Evolutionary conservation across 345 rosid genomes (phyloP), one percentile per base, ranked within the genome.

Genomic region (Acer saccharum): DNA sequence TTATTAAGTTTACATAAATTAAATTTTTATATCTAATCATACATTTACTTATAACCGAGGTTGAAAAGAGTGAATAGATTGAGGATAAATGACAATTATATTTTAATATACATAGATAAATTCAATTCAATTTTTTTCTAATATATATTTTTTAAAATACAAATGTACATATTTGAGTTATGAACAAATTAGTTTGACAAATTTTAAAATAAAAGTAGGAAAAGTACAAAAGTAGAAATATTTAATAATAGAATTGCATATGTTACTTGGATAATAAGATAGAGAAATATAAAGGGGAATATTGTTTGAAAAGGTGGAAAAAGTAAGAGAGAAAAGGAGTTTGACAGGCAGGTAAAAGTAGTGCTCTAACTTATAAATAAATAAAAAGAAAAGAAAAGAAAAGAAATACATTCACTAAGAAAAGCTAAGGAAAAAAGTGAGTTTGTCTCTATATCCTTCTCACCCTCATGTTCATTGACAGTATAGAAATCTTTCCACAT

Each of bases 261-360:
- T 54, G n/a, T 54, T 54, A 3, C n/a, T 54, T 54, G n/a, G 58
- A 54, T 16, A 54, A 54, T 54, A 54, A 54, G 58, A 54, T 54
- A 50, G 17, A 50, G 6, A 50, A 3, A 54, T 54, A 54, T 54
- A 16, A 54, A 54, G 58, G 58, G 58, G 58, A 54, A 54, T 54
- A 54, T 54, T 54, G 58, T 54, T 54, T 54, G 58, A 35, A 65
- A 65, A 65, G 69, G 46, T 16, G 20, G 17, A 29, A 41, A 17
- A 41, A 17, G 39, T 18, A 18, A 65, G 69, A 41, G 46, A 32
- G 39, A 65, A 64, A 65, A 29, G 43, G 4, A 50, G 7, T 39
- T 66, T 66, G 70, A 66, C 70, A 39, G 52, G 44, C 50, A n/a
- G 70, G 70, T 48, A 17, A n/a, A 66, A 66, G 41, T 35, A 5